Conservation (phyloP, 140 eudicot species). For the Erigeron philadelphicus region DNA sequence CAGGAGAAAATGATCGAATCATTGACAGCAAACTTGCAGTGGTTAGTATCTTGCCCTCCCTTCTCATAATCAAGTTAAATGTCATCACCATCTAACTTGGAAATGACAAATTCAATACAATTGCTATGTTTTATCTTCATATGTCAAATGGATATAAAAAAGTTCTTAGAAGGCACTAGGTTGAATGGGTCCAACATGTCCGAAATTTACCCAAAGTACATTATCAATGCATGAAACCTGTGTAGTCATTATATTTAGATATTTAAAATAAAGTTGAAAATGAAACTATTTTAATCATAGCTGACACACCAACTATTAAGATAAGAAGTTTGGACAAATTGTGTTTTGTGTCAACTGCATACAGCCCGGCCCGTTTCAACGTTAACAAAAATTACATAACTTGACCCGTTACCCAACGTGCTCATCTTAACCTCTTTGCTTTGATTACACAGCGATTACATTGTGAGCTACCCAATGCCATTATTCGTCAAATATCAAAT, state of each 20-base stretch:
- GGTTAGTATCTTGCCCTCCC: constrained; percentile 37
- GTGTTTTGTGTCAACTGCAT: not conserved
- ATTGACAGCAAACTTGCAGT: constrained; percentile 65
- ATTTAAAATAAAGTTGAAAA: not conserved
- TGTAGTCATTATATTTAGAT: not conserved
- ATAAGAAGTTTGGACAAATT: not conserved
- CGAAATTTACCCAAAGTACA: not conserved
- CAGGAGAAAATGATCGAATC: constrained; percentile 83
- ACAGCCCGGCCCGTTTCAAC: not conserved
- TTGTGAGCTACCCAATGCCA: constrained; percentile 63
- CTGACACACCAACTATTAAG: not conserved
- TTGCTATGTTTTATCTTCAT: not conserved
- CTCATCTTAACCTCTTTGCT: not conserved
- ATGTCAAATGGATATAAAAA: not conserved
- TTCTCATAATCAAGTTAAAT: too few relatives aligned
- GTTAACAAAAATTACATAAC: not conserved
- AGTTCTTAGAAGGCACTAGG: not conserved
- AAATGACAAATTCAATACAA: not conserved
- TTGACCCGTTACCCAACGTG: not conserved
- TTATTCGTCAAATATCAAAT: constrained; percentile 57
- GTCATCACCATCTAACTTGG: not conserved
- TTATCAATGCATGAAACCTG: not conserved
- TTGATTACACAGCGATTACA: constrained; percentile 50
- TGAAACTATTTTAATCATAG: not conserved
- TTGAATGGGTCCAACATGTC: not conserved